Base-by-base conservation (phyloP, 1,139 yeast species). In the Debaryomyces nepalensis region DNA sequence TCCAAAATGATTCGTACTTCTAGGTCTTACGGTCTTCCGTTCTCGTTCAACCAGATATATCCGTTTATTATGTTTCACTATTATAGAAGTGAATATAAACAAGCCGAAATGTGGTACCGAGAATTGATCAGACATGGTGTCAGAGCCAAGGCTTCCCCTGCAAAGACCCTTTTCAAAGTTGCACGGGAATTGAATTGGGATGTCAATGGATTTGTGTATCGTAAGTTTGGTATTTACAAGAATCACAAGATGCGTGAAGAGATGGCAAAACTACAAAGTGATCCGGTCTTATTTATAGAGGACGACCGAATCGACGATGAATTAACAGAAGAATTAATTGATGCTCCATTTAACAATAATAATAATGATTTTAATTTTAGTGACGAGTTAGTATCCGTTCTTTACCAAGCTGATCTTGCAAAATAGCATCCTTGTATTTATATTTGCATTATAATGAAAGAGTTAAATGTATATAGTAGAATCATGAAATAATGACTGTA, bases 11-110 rank as follows among this genome's bases (percentile, higher is more conserved):
- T 70, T 11, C 56, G 61, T 41, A 47, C 49, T 12, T 60, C 69
- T 3, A 52, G 69, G 12, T 46, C 55, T 4, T 46, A 46, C 16
- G 57, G 59, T 3, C 45, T 68, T 12, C 74, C 75, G 6, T 61
- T 68, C 31, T 61, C 77, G 0, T 70, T 72, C 51, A 63, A 66
- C 44, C 78, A 72, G 47, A 51, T 72, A 2, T 70, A 59, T 40
- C 77, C 78, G 0, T 69, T 73, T 39, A 65, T 73, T 6, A 57
- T 56, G 46, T 65, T 63, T 45, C 74, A 71, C 46, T 67, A 68
- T 46, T 50, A 52, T n/a, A 52, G 63, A 16, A 53, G 59, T 9
- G 72, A 72, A 39, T 50, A 49, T 46, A 55, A 56, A 0, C 49
- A 50, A 12, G 74, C 77, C 1, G 61, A 64, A 40, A 38, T 57